Base-by-base conservation (phyloP, 805 yeast genomes). In the Kodamaea fukazawae region DNA sequence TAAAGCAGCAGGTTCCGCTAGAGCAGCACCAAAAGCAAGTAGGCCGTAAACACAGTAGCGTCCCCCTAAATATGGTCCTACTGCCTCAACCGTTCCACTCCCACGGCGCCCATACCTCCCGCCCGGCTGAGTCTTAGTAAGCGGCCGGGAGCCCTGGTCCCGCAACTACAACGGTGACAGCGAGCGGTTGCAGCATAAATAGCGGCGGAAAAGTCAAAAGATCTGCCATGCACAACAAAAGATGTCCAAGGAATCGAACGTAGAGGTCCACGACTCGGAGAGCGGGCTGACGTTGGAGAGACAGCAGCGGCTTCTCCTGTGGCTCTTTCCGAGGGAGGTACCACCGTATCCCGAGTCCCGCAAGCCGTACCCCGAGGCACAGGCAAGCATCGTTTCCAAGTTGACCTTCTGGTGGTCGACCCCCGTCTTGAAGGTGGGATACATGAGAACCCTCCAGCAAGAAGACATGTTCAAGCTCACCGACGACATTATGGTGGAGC, bases 401-500 rank as follows among this genome's bases (percentile, higher is more conserved):
- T 53, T 69, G 33, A 10, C 36, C 3, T 78, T 83, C 54, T 72
- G 81, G 78, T 86, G 91, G 90, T 58, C 85, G 34, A 51, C 61
- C 13, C 89, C 89, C 0, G 50, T 85, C 29, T 60, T 86, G 67
- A 61, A 58, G 8, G 73, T 75, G 6, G 93, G 95, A 6, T 85
- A 85, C 57, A 80, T 77, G 56, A 70, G 93, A 52, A 83, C 90
- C 0, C 60, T 86, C 30, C 76, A 75, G 30, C 79, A 83, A 1
- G 72, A 76, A 32, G 93, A 86, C 59, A 55, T 84, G 18, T 49
- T 49, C 37, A 14, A 55, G 4, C 54, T 40, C 40, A 55, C 61
- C 57, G 49, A 14, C n/a, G 26, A 17, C 46, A 14, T 63, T 17
- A 58, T 60, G 36, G 65, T 67, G 18, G 57, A 60, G 29, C 35